Conservation (phyloP, 2,329 filamentous ascomycete genomes). For the Massarina eburnea region DNA sequence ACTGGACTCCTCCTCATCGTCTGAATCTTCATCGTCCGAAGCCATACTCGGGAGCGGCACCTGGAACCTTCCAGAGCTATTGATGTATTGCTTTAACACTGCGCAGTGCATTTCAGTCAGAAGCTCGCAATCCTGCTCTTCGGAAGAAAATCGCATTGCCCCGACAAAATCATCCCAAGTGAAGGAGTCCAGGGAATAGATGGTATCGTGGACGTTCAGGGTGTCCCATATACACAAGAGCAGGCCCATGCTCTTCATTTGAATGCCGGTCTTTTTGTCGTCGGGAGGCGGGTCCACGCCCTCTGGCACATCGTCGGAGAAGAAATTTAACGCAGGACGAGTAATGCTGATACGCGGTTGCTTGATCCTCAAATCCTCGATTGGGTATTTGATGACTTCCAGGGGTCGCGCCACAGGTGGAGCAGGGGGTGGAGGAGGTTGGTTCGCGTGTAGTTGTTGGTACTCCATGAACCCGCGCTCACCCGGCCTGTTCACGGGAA, state of each 20-base stretch:
- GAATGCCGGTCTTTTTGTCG: slow-evolving; percentile 57
- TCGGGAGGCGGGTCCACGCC: slow-evolving; percentile 40
- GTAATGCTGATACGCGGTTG: slow-evolving; percentile 63
- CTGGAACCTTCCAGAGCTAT: slow-evolving; percentile 76
- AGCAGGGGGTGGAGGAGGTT: slow-evolving; percentile 51
- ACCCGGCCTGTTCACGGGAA: slow-evolving; percentile 27
- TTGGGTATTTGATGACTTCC: slow-evolving; percentile 83
- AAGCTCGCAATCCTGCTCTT: slow-evolving; percentile 76
- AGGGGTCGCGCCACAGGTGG: slow-evolving; percentile 52
- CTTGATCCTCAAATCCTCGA: slow-evolving; percentile 85
- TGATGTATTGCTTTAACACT: slow-evolving; percentile 82
- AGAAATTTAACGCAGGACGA: slow-evolving; percentile 76
- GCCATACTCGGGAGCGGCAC: slow-evolving; percentile 74
- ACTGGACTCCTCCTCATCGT: slow-evolving; percentile 56
- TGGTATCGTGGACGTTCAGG: slow-evolving; percentile 95
- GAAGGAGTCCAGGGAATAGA: slow-evolving; percentile 93
- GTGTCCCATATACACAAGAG: slow-evolving; percentile 95
- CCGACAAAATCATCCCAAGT: slow-evolving; percentile 96
- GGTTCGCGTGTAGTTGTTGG: slow-evolving; percentile 22
- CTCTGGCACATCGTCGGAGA: slow-evolving; percentile 63
- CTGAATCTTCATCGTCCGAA: slow-evolving; percentile 39
- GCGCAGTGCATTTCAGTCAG: slow-evolving; percentile 91
- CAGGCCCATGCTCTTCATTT: slow-evolving; percentile 82
- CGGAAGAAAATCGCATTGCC: slow-evolving; percentile 75
- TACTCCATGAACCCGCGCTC: slow-evolving; percentile 48